These are phyloP conservation scores for Firmiana major DNA, from an alignment of 345 rosid genomes.

Conservation along the genomic window DNA sequence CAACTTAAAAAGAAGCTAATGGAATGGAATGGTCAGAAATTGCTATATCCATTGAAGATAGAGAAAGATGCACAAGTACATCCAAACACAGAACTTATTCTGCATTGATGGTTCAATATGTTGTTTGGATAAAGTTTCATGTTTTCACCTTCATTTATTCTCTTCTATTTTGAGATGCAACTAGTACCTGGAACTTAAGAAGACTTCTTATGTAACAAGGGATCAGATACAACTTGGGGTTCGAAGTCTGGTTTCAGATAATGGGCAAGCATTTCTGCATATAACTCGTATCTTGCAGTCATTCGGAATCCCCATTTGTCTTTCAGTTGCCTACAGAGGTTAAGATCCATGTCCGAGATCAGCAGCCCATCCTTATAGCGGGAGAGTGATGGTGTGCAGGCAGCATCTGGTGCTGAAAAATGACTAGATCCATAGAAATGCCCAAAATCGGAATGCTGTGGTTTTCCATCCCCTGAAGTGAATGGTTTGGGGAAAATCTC, in stretches of 20 bases:
- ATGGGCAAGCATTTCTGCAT: slow-evolving; percentile 49
- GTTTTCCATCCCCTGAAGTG: slow-evolving; percentile 92
- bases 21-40: neutral
- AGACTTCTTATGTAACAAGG: slow-evolving; percentile 59
- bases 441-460: slow-evolving; percentile 77
- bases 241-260: slow-evolving; percentile 71
- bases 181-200: slow-evolving; percentile 26
- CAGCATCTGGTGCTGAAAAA: slow-evolving; percentile 93
- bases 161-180: slow-evolving; percentile 4
- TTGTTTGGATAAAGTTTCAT: neutral
- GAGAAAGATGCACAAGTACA: neutral
- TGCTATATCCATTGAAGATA: neutral
- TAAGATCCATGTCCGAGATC: slow-evolving; percentile 86
- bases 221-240: slow-evolving; percentile 76
- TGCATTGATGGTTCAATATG: neutral
- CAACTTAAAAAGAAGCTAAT: neutral
- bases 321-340: slow-evolving; percentile 85
- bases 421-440: slow-evolving; percentile 93
- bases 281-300: slow-evolving; percentile 79
- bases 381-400: slow-evolving; percentile 84
- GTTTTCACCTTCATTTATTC: slow-evolving; percentile 8
- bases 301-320: slow-evolving; percentile 95
- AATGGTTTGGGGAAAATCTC: slow-evolving; percentile 85
- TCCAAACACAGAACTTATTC: neutral
- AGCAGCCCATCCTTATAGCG: slow-evolving; percentile 73